A percentile compares a stretch with the other conserved stretches of the same genome.
phyloP scores from a whole-genome alignment of 176 grass and related monocot species.

The Cenchrus fungigraminus region DNA sequence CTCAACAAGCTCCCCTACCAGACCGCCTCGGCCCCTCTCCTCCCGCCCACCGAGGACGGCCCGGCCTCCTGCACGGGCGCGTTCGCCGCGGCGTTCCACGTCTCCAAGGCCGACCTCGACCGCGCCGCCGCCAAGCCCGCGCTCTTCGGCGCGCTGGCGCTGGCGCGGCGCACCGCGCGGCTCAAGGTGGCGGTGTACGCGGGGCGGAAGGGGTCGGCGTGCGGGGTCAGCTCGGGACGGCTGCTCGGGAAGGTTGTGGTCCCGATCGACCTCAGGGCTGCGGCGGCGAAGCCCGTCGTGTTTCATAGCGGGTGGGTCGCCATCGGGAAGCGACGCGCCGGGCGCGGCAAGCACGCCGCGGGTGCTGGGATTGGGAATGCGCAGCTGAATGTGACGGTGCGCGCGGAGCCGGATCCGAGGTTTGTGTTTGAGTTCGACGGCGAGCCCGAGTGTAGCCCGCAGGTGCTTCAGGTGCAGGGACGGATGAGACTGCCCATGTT shows the following conservation, averaged over 20 bases:
- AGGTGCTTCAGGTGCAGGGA: conserved; percentile 79
- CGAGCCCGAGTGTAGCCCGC: conserved; percentile 79
- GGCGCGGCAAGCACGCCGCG: not conserved
- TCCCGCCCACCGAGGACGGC: conserved; percentile 23
- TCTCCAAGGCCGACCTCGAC: conserved; percentile 67
- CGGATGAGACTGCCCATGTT: conserved; percentile 76
- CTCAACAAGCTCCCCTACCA: conserved; percentile 75
- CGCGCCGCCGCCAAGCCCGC: conserved; percentile 48
- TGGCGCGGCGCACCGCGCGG: not conserved
- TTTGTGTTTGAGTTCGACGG: conserved; percentile 89
- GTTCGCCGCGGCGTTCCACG: conserved; percentile 68
- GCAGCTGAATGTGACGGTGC: conserved; percentile 62
- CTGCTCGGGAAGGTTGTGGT: conserved; percentile 75
- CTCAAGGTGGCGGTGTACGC: conserved; percentile 76
- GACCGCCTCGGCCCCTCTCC: conserved; percentile 48
- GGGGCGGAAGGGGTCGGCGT: conserved; percentile 45
- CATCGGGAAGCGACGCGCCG: conserved; percentile 44
- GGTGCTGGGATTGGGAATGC: not conserved
- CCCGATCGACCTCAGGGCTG: conserved; percentile 62
- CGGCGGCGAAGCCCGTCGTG: conserved; percentile 40
- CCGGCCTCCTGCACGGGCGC: conserved; percentile 21
- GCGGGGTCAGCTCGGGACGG: conserved; percentile 32
- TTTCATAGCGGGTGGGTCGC: conserved; percentile 74
- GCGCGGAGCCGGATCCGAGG: conserved; percentile 69
- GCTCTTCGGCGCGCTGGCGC: conserved; percentile 38